Conservation (phyloP, 768 basidiomycete genomes). For the Xanthoconium stramineum region DNA sequence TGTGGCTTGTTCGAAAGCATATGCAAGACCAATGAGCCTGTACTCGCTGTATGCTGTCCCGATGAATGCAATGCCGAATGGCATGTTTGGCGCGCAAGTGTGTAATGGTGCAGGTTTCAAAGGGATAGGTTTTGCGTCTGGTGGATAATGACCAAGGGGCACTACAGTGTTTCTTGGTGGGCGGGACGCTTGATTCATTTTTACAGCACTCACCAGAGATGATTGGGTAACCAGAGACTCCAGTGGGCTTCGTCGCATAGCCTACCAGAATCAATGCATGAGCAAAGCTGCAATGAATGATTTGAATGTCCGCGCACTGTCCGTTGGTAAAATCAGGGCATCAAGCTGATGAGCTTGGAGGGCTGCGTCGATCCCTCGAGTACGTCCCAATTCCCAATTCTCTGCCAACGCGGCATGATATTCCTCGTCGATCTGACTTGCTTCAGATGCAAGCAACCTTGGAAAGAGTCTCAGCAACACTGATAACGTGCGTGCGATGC, state of each 20-base stretch:
- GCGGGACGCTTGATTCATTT: not conserved
- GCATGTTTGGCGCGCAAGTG: constrained; percentile 42
- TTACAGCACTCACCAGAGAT: constrained; percentile 48
- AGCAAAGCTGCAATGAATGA: not conserved
- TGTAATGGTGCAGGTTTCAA: constrained; percentile 41
- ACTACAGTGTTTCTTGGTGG: constrained; percentile 30
- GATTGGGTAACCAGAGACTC: constrained; percentile 65
- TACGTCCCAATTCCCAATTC: constrained; percentile 48
- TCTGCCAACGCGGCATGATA: constrained; percentile 45
- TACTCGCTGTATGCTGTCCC: constrained; percentile 62
- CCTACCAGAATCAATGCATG: constrained; percentile 8
- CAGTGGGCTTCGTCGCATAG: constrained; percentile 35
- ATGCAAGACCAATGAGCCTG: constrained; percentile 54
- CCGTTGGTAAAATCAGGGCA: constrained; percentile 49
- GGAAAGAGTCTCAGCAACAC: constrained; percentile 1
- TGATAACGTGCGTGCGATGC: not conserved
- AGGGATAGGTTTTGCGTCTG: constrained; percentile 38
- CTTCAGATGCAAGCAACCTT: constrained; percentile 25
- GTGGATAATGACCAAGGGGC: constrained; percentile 58
- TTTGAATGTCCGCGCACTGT: constrained; percentile 22
- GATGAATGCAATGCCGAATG: constrained; percentile 61
- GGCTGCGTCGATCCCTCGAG: constrained; percentile 52
- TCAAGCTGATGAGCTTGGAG: constrained; percentile 46
- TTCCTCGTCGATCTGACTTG: constrained; percentile 34
- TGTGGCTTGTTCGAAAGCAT: constrained; percentile 66